Evolutionary conservation across 208 protist genomes (phyloP).

Genomic region (Acanthamoeba triangularis): DNA sequence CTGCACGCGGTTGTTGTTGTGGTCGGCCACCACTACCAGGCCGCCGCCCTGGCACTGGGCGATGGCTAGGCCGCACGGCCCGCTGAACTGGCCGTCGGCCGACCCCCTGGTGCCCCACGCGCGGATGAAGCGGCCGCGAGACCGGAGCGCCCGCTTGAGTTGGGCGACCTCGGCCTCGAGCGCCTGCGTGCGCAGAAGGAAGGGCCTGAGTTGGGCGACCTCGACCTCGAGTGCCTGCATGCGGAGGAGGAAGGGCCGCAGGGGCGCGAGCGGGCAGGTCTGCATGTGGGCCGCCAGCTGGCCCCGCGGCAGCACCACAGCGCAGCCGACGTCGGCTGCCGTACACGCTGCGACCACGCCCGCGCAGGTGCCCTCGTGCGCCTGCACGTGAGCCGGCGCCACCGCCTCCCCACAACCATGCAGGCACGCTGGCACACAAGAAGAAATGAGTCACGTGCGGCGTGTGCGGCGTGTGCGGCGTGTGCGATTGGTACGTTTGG

Average conservation of each 20-base stretch:
- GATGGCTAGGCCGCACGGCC: neutral
- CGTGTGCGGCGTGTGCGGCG: neutral
- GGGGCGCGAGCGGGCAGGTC: neutral
- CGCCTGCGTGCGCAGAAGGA: neutral
- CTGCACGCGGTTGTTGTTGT: slow-evolving; percentile 18
- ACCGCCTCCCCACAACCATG: neutral
- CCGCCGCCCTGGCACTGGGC: no score
- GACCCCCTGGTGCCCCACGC: neutral
- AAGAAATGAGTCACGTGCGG: neutral
- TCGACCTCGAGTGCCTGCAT: neutral
- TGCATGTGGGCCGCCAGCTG: neutral
- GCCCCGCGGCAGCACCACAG: no score
- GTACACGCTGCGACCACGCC: neutral
- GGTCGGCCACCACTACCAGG: neutral
- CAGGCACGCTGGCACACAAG: neutral
- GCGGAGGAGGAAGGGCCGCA: neutral
- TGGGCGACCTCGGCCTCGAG: neutral
- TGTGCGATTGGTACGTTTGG: neutral
- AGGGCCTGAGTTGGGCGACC: neutral
- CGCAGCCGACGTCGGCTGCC: neutral
- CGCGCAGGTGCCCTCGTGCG: neutral
- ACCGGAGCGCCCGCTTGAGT: neutral
- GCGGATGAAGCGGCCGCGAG: neutral
- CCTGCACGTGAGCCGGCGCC: neutral
- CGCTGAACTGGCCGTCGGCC: neutral